Conservation (phyloP, 1,284 basidiomycete species). For the Leccinum pallidistipes region DNA sequence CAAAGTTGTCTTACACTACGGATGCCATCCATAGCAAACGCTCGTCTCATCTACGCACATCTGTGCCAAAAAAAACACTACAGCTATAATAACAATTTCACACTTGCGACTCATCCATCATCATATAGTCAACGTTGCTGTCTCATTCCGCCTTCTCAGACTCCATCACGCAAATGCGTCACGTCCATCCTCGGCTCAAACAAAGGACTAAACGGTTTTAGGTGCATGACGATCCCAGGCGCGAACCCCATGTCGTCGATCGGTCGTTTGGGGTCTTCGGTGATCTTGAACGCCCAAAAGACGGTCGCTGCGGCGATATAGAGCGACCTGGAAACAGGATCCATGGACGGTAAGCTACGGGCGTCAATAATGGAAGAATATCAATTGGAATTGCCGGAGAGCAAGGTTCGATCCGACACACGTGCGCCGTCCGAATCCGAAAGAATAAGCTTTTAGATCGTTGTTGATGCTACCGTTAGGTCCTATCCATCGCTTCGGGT, state of each 20-base stretch:
- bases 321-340: conserved; percentile 42
- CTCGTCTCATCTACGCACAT: neutral
- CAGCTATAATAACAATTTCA: neutral
- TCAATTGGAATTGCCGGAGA: conserved; percentile 22
- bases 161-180: conserved; percentile 8
- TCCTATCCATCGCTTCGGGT: conserved; percentile 58
- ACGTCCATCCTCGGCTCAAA: conserved; percentile 45
- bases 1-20: neutral
- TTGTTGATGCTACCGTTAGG: conserved; percentile 46
- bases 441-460: conserved; percentile 54
- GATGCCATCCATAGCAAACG: neutral
- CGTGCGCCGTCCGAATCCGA: conserved; percentile 61
- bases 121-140: neutral
- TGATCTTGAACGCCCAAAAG: conserved; percentile 60
- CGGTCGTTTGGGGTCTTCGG: conserved; percentile 45
- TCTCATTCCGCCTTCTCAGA: neutral
- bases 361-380: neutral
- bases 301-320: conserved; percentile 58
- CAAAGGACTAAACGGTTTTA: conserved; percentile 50
- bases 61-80: neutral
- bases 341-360: neutral
- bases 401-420: conserved; percentile 65
- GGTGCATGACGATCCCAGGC: conserved; percentile 56
- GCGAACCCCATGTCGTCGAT: conserved; percentile 60
- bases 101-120: neutral